Base-by-base conservation (phyloP, 2,329 filamentous ascomycete species). In the Claviceps maximensis region DNA sequence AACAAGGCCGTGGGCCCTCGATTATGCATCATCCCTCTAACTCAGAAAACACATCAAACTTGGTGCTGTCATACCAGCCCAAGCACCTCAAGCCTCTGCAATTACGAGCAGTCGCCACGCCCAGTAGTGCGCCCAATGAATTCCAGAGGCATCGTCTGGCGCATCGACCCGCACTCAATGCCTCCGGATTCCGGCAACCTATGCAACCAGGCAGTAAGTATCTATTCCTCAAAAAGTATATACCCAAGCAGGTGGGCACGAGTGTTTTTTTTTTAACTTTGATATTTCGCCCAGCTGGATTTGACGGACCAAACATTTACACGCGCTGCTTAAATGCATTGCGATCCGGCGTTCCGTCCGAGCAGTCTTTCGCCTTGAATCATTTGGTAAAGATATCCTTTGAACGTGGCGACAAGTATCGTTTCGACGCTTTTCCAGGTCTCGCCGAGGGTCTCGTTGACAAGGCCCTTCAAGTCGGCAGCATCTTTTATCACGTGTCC, bases 341-440 rank as follows among this genome's bases (percentile, higher is more conserved):
- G 27, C 86, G 87, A 57, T 95, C 89, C 15, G 81, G 82, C 2
- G 80, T 95, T 27, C 78, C 79, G 3, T 78, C 83, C 13, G 91
- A 98, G 65, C 86, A 96, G 61, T 83, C 88, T n/a, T 97, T 94
- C 69, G 91, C 89, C 0, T 74, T 97, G 12, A 89, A 95, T 61
- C 91, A 97, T 62, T 72, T 97, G 4, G 89, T 97, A 55, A 95
- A 95, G 65, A 96, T 97, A 29, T 96, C 90, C 0, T 93, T 85
- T 63, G 90, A 97, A 67, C 81, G 90, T 45, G 91, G 91, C 47
- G 93, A 97, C 65, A 95, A 95, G 68, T 96, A 95, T 70, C 86
- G 88, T 56, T 96, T 97, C 59, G 89, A 95, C 60, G 87, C 88
- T 5, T 97, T 96, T 60, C 85, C 87, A 1, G 84, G 88, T 10